A percentile compares a stretch with the other conserved stretches of the same genome.
Conservation (phyloP, 257 asterid species). For the Nicotiana knightiana region DNA sequence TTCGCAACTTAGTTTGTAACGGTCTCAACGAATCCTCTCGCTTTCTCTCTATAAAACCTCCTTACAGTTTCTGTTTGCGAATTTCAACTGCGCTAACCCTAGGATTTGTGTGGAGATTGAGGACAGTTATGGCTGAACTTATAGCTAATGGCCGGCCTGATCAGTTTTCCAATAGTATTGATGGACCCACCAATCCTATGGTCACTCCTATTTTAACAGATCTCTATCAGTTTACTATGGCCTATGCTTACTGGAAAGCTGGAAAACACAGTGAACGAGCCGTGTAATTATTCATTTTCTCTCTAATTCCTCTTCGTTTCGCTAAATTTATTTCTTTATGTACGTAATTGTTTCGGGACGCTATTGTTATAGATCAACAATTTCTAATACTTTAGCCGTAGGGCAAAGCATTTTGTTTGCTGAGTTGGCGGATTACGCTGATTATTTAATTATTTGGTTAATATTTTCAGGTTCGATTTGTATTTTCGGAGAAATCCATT, state of each 20-base stretch:
- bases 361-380: neutral
- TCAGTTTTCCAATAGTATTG: slow-evolving; percentile 15
- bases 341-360: neutral
- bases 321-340: neutral
- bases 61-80: neutral
- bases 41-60: neutral
- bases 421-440: neutral
- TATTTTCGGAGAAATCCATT: slow-evolving; percentile 77
- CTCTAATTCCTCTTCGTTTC: neutral
- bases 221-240: slow-evolving; percentile 98
- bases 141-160: slow-evolving; percentile 35
- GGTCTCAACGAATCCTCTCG: slow-evolving; percentile 14
- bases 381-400: neutral
- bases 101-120: slow-evolving; percentile 7
- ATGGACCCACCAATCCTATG: slow-evolving; percentile 90
- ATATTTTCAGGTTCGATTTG: slow-evolving; percentile 75
- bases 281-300: slow-evolving; percentile 42
- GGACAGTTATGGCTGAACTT: slow-evolving; percentile 29
- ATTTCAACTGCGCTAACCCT: slow-evolving; percentile 8
- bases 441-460: neutral
- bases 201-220: slow-evolving; percentile 95
- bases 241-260: slow-evolving; percentile 98
- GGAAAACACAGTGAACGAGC: slow-evolving; percentile 87
- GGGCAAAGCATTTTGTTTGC: neutral
- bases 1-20: slow-evolving; percentile 19